Percentiles rank a stretch among this genome's conserved stretches.
Evolutionary conservation across 2,329 filamentous ascomycete species (phyloP).

Genomic region (Neoarthrinium moseri): DNA sequence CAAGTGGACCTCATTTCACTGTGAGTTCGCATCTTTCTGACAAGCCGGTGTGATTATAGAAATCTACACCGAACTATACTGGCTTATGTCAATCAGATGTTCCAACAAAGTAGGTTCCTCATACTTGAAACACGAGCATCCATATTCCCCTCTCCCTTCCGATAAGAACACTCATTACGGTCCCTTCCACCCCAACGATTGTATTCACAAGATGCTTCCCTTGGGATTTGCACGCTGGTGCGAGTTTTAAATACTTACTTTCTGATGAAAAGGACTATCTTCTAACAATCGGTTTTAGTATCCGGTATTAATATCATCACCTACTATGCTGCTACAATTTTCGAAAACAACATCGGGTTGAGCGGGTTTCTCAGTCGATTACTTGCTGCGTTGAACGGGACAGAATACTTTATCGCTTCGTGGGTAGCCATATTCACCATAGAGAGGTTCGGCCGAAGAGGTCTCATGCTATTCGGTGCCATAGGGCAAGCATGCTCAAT

Average conservation of each 20-base stretch:
- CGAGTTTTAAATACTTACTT: too few species aligned
- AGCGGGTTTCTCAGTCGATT: constrained; percentile 48
- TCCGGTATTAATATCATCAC: constrained; percentile 8
- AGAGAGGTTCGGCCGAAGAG: constrained; percentile 55
- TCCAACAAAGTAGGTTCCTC: constrained; percentile 3
- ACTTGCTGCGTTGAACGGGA: constrained; percentile 51
- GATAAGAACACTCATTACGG: too few species aligned
- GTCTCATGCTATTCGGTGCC: constrained; percentile 71
- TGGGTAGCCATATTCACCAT: constrained; percentile 38
- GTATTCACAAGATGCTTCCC: too few species aligned
- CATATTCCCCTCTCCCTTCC: too few species aligned
- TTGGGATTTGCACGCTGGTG: too few species aligned
- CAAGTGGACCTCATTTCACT: neutral
- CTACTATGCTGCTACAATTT: constrained; percentile 15
- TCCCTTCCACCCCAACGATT: too few species aligned
- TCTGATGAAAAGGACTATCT: too few species aligned
- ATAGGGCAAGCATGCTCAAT: constrained; percentile 63
- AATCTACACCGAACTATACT: constrained; percentile 2
- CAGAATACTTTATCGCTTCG: constrained; percentile 38
- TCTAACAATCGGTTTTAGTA: constrained; percentile 19
- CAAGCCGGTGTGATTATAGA: neutral
- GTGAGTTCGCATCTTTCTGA: neutral
- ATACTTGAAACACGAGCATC: too few species aligned
- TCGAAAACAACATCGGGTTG: constrained; percentile 43
- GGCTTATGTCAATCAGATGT: constrained; percentile 7